phyloP scores from a whole-genome alignment of 208 protist genomes.

The Leishmania martiniquensis region DNA sequence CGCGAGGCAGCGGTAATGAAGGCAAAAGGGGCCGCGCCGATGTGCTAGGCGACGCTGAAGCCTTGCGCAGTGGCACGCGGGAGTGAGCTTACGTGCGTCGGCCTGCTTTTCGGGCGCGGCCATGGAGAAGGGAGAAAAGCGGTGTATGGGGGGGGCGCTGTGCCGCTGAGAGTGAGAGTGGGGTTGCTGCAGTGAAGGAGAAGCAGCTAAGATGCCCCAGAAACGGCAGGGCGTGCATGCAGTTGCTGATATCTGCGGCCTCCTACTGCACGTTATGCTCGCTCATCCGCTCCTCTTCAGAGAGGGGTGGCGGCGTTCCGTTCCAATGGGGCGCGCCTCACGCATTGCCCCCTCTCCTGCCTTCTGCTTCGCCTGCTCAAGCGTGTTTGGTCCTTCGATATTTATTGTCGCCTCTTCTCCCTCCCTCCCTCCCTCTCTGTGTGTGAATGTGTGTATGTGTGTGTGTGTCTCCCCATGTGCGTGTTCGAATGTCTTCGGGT shows the following conservation, averaged over 20 bases:
- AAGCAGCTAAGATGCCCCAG: too few species aligned
- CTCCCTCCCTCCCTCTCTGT: constrained; percentile 8
- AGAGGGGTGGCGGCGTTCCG: not conserved
- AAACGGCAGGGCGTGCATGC: not conserved
- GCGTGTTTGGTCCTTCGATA: too few species aligned
- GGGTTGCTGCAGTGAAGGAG: not conserved
- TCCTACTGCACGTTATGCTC: not conserved
- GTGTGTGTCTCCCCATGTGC: not conserved
- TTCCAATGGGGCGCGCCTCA: not conserved
- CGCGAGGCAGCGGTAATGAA: constrained; percentile 29
- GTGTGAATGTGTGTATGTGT: constrained; percentile 22
- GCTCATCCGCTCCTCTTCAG: not conserved
- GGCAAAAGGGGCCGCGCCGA: constrained; percentile 1
- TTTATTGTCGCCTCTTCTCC: too few species aligned
- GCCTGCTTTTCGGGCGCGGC: not conserved
- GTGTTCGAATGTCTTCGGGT: too few species aligned
- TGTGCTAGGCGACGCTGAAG: not conserved
- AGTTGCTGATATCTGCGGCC: not conserved
- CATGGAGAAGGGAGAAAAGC: too few species aligned
- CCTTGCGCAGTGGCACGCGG: not conserved
- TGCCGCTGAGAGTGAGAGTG: not conserved
- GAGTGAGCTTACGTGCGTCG: not conserved
- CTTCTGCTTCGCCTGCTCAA: not conserved
- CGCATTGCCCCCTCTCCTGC: not conserved
- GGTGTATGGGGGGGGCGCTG: not conserved